phyloP scores from a whole-genome alignment of 2,329 filamentous ascomycete species.

The Talaromyces sp. region DNA sequence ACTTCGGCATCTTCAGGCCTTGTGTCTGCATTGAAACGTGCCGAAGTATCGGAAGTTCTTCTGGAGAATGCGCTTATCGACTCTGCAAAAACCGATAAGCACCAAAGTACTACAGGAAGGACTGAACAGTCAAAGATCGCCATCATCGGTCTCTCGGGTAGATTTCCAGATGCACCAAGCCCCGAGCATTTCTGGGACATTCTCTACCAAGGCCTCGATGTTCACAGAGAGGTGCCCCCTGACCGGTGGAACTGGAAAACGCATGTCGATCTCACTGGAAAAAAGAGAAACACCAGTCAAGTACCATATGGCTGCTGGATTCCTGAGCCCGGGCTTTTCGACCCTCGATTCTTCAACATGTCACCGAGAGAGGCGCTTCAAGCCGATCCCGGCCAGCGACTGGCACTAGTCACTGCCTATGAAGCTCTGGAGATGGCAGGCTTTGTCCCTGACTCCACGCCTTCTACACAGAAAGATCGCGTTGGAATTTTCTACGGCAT shows the following conservation, averaged over 20 bases:
- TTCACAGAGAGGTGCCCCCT: slow-evolving; percentile 30
- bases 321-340: slow-evolving; percentile 36
- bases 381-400: slow-evolving; percentile 74
- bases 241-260: slow-evolving; percentile 35
- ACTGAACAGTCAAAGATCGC: slow-evolving; percentile 53
- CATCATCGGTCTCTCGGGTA: slow-evolving; percentile 75
- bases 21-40: slow-evolving; percentile 31
- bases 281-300: slow-evolving; percentile 30
- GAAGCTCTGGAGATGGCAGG: slow-evolving; percentile 77
- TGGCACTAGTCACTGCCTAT: slow-evolving; percentile 70
- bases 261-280: slow-evolving; percentile 34
- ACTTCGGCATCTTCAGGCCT: slow-evolving; percentile 34
- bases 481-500: slow-evolving; percentile 72
- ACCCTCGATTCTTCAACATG: slow-evolving; percentile 41
- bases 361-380: slow-evolving; percentile 73
- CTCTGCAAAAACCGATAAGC: slow-evolving; percentile 22
- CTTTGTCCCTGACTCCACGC: slow-evolving; percentile 67
- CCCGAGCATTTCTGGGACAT: slow-evolving; percentile 38
- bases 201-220: slow-evolving; percentile 33
- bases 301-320: slow-evolving; percentile 37
- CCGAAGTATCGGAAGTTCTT: slow-evolving; percentile 26
- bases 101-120: slow-evolving; percentile 29
- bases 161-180: slow-evolving; percentile 62
- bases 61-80: slow-evolving; percentile 29
- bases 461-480: slow-evolving; percentile 59